Evolutionary conservation across 2,329 filamentous ascomycete genomes (phyloP), one percentile per base, ranked within the genome.

Genomic region (Aspergillus persii): DNA sequence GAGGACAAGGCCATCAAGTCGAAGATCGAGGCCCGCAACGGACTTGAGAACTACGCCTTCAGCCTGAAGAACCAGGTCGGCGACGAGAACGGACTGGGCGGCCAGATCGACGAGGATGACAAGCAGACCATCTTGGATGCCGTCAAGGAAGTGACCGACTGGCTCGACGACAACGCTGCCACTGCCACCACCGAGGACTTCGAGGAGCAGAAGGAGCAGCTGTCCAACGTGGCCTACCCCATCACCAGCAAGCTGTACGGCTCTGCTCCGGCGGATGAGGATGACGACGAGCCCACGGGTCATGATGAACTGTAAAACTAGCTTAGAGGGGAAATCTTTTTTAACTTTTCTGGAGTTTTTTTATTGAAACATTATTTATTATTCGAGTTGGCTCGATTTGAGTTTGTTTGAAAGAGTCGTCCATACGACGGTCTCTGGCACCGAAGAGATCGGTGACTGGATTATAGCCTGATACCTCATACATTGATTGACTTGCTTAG

Each of bases 201-300:
- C 72, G 93, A 97, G 80, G 95, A 99, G 87, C 94, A 98, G 85
- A 96, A 96, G 85, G 94, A 99, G 90, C 97, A 97, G 86, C 86
- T 99, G 69, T 96, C 91, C 71, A 90, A 90, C 78, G 91, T 97
- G 66, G 95, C 95, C 56, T 97, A 98, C 83, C 95, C 95, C 69
- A 99, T 99, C 82, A 99, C 95, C 71, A 96, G 91, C 83, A 99
- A 99, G 88, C 86, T 97, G 73, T 97, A 97, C 84, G 81, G 86
- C 69, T 85, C 83, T 72, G 86, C 82, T 60, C 82, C 83, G 68
- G 85, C 82, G 60, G 84, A 80, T 63, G 89, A 87, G 62, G 89
- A 91, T 67, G 90, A 92, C 67, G 90, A 88, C 67, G 90, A 88
- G 78, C 85, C 87, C 63, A 75, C 79, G 66, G 78, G 75, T 60